Percentiles rank a stretch among this genome's conserved stretches.
Evolutionary conservation across 2,329 filamentous ascomycete species (phyloP).

Genomic region (Saccharata proteae): DNA sequence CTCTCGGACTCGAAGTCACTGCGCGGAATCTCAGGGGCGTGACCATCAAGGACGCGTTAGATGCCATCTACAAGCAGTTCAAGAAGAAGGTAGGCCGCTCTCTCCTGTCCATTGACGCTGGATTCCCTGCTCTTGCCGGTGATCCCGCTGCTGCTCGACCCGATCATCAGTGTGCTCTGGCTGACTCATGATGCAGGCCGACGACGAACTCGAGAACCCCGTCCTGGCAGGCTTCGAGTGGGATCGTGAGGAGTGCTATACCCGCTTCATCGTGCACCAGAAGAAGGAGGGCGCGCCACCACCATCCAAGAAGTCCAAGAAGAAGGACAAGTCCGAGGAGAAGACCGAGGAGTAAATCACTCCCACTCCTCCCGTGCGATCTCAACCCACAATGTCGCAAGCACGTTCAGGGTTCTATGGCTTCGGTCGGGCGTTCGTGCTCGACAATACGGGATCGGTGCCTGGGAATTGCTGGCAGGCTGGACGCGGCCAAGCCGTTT

Average conservation of each 20-base stretch:
- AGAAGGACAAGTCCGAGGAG: slow-evolving; percentile 20
- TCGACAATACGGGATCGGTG: no score
- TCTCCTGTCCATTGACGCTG: neutral
- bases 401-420: no score
- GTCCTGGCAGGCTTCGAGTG: slow-evolving; percentile 93
- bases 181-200: slow-evolving; percentile 44
- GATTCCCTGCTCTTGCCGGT: slow-evolving; percentile 9
- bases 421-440: no score
- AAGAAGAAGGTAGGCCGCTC: slow-evolving; percentile 71
- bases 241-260: slow-evolving; percentile 89
- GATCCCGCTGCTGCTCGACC: no score
- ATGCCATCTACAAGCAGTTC: slow-evolving; percentile 91
- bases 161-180: slow-evolving; percentile 13
- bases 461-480: no score
- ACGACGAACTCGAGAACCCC: slow-evolving; percentile 80
- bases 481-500: no score
- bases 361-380: neutral
- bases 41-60: slow-evolving; percentile 91
- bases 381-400: no score
- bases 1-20: slow-evolving; percentile 73
- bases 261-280: slow-evolving; percentile 74
- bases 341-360: slow-evolving; percentile 16
- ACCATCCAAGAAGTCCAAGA: slow-evolving; percentile 25
- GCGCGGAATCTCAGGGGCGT: slow-evolving; percentile 89
- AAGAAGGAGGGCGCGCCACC: slow-evolving; percentile 49